Base-by-base conservation (phyloP, 192 early-diverging fungal species). In the Linnemannia exigua region DNA sequence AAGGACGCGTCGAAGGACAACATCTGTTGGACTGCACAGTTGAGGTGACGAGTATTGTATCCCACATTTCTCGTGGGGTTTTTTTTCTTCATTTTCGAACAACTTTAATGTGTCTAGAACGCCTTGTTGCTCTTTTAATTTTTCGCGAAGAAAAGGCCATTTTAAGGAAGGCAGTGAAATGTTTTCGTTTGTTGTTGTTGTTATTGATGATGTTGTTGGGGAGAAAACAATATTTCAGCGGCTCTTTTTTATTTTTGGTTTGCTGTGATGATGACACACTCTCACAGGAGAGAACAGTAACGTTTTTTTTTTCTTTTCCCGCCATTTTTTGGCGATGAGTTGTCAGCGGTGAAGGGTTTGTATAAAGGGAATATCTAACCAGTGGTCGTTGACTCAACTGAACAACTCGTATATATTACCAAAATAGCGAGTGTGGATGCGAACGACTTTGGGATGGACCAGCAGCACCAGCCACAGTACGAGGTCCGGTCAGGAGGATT, bases 381-480 rank as follows among this genome's bases (percentile, higher is more conserved):
- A 44, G 5, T 3, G 41, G 41, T 44, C 9, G 9, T 44, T 44
- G 41, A 19, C n/a, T 54, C 52, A 54, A 54, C n/a, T 54, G 22
- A 54, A 54, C 19, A 46, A 25, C 8, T n/a, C 11, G 37, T 12
- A 52, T 41, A 31, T 35, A 61, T 14, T 37, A 61, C 16, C n/a
- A n/a, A 68, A 50, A 25, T 70, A 78, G 76, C 68, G 14, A 51
- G 36, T 3, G 76, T 78, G 19, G 76, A 78, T 38, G 33, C 76
- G 9, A 78, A 78, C 46, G 76, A 78, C 50, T 78, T 78, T 78
- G 76, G 76, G 22, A 48, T 70, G 31, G 76, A 78, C n/a, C 67
- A 69, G 68, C 76, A 78, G 68, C 67, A 69, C 50, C 76, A 78
- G 68, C 76, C 76, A 44, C 76, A 58, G n/a, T 78, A 70, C 20